Evolutionary conservation across 345 rosid species (phyloP), one percentile per base, ranked within the genome.

Genomic region (Rhizophora mangle): DNA sequence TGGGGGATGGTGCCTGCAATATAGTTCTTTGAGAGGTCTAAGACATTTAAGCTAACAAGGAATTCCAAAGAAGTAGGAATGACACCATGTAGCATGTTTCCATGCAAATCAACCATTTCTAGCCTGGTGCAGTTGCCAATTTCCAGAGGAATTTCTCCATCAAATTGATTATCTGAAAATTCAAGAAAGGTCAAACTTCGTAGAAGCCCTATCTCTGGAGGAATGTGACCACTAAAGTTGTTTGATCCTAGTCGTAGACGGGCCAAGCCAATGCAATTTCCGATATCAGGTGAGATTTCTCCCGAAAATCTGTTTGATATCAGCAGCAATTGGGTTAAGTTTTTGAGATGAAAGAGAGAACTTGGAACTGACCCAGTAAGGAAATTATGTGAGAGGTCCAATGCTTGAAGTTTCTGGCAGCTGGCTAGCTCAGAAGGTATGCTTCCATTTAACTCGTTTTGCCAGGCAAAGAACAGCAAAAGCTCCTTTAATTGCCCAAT

Each of bases 301-400:
- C 89, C 89, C 8, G 91, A 87, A 60, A 86, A 65, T 4, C 69
- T 63, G 63, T 89, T 89, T 27, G 94, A 83, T 73, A 89, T 73
- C 76, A 89, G 75, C 73, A 89, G 60, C 72, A 89, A 74, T 66
- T 86, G 86, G 18, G 74, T 77, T 72, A 86, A 67, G 80, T 85
- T 82, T 69, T 78, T 79, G 71, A 89, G 83, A 52, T 79, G 80
- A 76, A 89, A 89, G 63, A 89, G 83, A 74, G 84, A 70, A 46
- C 72, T 63, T 6, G 95, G 95, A 63, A 89, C 72, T 26, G 88
- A 77, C 46, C 95, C 89, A 2, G 82, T 78, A 7, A 89, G 83
- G 71, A 62, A 67, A 68, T 89, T 86, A 75, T 85, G 89, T 7
- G 95, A 89, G 65, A 89, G 77, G 76, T 89, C 95, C 77, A 89